These are phyloP conservation scores for Phytophthora macrochlamydospora DNA, from an alignment of 352 stramenopile genomes.

Conservation along the genomic window DNA sequence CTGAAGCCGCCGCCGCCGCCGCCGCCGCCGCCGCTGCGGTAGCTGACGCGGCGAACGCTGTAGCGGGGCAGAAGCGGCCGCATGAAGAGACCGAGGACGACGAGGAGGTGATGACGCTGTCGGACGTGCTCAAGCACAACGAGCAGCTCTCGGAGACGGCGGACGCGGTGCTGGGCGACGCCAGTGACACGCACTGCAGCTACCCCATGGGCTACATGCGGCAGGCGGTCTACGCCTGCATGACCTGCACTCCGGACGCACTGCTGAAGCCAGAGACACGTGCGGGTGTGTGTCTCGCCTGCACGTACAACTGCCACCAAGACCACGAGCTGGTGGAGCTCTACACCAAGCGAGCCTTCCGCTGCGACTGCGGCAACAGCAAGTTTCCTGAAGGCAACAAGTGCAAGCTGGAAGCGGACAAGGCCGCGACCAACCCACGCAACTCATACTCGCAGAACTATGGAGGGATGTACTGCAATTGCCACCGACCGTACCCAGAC, in stretches of 20 bases:
- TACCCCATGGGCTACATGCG: slow-evolving; percentile 72
- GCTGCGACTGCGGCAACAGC: slow-evolving; percentile 75
- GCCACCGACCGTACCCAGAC: slow-evolving; percentile 77
- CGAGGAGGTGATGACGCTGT: slow-evolving; percentile 63
- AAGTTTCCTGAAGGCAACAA: slow-evolving; percentile 56
- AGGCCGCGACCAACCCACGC: slow-evolving; percentile 49
- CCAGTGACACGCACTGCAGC: slow-evolving; percentile 68
- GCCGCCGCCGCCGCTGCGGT: not conserved
- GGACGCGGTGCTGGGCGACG: slow-evolving; percentile 63
- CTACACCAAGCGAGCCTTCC: slow-evolving; percentile 81
- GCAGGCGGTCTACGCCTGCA: slow-evolving; percentile 69
- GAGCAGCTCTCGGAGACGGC: slow-evolving; percentile 59
- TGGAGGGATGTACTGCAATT: slow-evolving; percentile 67
- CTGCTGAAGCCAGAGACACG: slow-evolving; percentile 33
- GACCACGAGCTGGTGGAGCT: slow-evolving; percentile 81
- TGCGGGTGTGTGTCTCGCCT: slow-evolving; percentile 71
- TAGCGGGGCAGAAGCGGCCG: slow-evolving; percentile 23
- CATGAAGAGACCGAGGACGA: slow-evolving; percentile 28
- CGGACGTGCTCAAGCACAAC: slow-evolving; percentile 64
- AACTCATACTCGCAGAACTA: slow-evolving; percentile 84
- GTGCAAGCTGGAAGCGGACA: slow-evolving; percentile 64
- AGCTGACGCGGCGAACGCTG: not conserved
- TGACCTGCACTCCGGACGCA: slow-evolving; percentile 67
- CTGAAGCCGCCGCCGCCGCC: not conserved
- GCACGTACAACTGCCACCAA: slow-evolving; percentile 75